phyloP scores from a whole-genome alignment of 73 alveolate genomes.

The Paramecium pentaurelia region DNA sequence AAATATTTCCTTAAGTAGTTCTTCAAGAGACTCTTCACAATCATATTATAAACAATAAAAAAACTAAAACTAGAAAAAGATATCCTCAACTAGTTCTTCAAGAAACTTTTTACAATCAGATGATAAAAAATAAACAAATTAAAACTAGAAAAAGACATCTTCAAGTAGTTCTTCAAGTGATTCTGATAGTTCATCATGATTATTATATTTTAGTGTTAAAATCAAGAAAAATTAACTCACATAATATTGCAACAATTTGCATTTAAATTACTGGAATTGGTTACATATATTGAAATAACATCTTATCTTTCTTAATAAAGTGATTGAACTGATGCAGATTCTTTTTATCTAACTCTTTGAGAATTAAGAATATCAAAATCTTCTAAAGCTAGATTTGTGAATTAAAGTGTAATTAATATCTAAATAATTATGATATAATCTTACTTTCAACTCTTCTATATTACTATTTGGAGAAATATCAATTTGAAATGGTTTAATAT shows the following conservation, averaged over 20 bases:
- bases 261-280: neutral
- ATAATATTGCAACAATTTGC: neutral
- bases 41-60: neutral
- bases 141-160: neutral
- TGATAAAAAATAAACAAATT: neutral
- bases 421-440: neutral
- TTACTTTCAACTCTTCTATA: neutral
- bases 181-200: slow-evolving; percentile 40
- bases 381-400: neutral
- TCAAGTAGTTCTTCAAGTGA: slow-evolving; percentile 6
- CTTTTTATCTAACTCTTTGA: neutral
- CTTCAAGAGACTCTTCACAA: too few relatives aligned
- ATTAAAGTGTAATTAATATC: neutral
- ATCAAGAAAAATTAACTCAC: neutral
- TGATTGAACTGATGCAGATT: neutral
- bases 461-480: neutral
- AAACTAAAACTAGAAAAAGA: neutral
- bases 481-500: neutral
- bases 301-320: neutral
- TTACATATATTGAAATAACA: neutral
- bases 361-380: neutral
- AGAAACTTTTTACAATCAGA: too few relatives aligned
- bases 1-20: too few relatives aligned
- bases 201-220: neutral
- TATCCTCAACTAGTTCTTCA: neutral